Conservation (phyloP, 2,329 filamentous ascomycete species). For the Alternaria brassicicola region DNA sequence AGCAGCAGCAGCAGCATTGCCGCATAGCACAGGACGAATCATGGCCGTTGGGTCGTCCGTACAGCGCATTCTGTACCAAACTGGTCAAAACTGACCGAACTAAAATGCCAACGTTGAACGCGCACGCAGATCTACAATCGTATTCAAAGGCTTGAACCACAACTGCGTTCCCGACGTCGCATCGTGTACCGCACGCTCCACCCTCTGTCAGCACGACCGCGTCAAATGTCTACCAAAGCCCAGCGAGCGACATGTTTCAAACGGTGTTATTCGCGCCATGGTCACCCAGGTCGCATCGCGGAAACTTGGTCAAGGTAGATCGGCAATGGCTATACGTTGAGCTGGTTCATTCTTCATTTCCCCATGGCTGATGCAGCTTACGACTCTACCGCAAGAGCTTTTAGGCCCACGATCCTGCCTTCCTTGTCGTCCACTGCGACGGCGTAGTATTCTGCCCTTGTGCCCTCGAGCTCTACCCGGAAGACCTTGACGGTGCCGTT, state of each 20-base stretch:
- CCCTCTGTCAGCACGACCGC: constrained; percentile 1
- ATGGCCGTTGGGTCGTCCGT: not conserved
- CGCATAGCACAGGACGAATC: not conserved
- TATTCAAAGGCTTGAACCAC: not conserved
- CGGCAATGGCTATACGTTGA: not conserved
- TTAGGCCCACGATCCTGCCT: constrained; percentile 74
- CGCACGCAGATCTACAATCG: not conserved
- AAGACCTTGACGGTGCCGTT: constrained; percentile 78
- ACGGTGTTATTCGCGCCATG: constrained; percentile 10
- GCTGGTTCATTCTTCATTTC: not conserved
- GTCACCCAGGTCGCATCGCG: not conserved
- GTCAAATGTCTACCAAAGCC: constrained; percentile 7
- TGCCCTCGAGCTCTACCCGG: constrained; percentile 65
- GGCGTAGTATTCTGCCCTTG: constrained; percentile 80
- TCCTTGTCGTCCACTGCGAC: constrained; percentile 66
- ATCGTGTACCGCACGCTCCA: not conserved
- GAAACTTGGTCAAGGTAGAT: not conserved
- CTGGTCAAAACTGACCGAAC: not conserved
- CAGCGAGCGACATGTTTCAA: constrained; percentile 9
- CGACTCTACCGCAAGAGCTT: constrained; percentile 76
- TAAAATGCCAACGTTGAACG: not conserved
- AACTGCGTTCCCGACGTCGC: not conserved
- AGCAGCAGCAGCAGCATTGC: too few species aligned
- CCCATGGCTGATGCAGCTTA: constrained; percentile 11
- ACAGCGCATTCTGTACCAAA: not conserved